These are phyloP conservation scores for Periglandula ipomoeae DNA, from an alignment of 2,329 filamentous ascomycete species.

Conservation along the genomic window DNA sequence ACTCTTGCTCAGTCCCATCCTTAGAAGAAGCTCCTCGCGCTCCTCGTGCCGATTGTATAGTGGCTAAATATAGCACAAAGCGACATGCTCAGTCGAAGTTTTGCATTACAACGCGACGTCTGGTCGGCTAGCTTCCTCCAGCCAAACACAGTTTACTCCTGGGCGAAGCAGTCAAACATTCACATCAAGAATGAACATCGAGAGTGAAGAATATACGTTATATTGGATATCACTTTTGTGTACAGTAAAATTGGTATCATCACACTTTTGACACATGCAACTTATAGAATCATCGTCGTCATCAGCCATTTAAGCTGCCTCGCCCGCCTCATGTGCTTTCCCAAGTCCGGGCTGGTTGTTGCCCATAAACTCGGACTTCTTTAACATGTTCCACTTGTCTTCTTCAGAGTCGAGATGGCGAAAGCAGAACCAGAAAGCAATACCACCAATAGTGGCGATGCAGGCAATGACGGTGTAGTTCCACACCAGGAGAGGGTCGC, in stretches of 20 bases:
- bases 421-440: constrained; percentile 61
- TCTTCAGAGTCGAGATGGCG: constrained; percentile 56
- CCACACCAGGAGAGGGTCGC: constrained; percentile 60
- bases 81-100: too few relatives aligned
- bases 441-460: constrained; percentile 52
- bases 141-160: too few relatives aligned
- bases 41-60: too few relatives aligned
- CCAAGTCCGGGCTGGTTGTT: constrained; percentile 24
- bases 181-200: too few relatives aligned
- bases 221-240: background rate
- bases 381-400: constrained; percentile 57
- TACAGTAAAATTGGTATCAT: background rate
- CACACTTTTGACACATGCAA: background rate
- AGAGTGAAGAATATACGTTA: too few relatives aligned
- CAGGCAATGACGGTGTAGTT: constrained; percentile 59
- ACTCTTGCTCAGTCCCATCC: too few relatives aligned
- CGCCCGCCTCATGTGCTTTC: constrained; percentile 13
- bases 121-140: too few relatives aligned
- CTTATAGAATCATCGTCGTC: background rate
- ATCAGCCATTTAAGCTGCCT: background rate
- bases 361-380: constrained; percentile 34
- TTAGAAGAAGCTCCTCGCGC: too few relatives aligned
- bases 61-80: too few relatives aligned
- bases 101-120: too few relatives aligned
- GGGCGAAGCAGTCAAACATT: too few relatives aligned